A percentile compares a stretch with the other conserved stretches of the same genome.
phyloP scores from a whole-genome alignment of 163 green algal species.

The Chloromonas sp. region DNA sequence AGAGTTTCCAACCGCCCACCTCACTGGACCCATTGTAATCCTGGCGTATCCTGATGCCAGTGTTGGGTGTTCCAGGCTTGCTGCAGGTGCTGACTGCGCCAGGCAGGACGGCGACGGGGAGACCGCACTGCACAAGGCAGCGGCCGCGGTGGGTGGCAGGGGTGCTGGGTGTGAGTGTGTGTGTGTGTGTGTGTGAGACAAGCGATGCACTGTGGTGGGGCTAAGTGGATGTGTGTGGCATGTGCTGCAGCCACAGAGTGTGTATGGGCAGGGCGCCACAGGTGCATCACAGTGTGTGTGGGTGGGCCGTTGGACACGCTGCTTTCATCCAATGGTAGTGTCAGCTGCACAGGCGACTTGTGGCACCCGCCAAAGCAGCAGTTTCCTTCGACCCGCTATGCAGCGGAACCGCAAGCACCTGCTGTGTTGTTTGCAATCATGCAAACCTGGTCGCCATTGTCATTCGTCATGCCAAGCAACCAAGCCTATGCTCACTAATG shows the following conservation, averaged over 20 bases:
- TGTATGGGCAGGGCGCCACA: not conserved
- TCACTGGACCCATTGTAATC: not conserved
- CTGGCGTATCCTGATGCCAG: not conserved
- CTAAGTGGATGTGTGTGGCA: too few species aligned
- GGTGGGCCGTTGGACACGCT: not conserved
- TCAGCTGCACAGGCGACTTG: too few species aligned
- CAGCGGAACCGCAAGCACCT: too few species aligned
- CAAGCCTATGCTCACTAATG: too few species aligned
- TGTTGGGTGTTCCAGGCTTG: not conserved
- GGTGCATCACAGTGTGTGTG: not conserved
- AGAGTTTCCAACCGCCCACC: too few species aligned
- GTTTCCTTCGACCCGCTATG: too few species aligned
- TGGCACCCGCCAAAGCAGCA: too few species aligned
- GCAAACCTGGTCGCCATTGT: too few species aligned
- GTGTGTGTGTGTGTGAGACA: too few species aligned
- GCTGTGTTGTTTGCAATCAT: too few species aligned
- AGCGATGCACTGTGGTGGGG: too few species aligned
- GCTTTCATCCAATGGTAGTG: not conserved
- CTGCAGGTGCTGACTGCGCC: not conserved
- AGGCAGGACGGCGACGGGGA: not conserved
- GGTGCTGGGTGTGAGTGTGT: not conserved
- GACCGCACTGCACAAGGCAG: not conserved
- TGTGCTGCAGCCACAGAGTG: not conserved
- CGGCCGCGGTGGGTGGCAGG: not conserved
- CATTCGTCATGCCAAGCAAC: too few species aligned